Conservation (phyloP, 2,329 filamentous ascomycete species). For the Curvularia lunata region DNA sequence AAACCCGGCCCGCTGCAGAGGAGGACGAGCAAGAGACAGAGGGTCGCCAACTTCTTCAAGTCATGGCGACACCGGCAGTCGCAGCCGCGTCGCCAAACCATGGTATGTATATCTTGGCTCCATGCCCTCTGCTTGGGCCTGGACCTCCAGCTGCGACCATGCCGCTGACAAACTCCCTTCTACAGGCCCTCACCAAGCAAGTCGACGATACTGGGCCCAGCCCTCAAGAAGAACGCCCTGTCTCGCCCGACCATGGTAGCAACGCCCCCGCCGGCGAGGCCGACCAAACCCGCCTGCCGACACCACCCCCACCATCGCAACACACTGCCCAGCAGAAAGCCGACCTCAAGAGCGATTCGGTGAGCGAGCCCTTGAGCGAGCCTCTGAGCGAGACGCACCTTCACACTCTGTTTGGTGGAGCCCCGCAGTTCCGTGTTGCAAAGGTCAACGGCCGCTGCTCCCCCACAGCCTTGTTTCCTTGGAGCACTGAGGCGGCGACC, state of each 20-base stretch:
- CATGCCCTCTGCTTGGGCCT: constrained; percentile 3
- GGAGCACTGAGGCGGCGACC: constrained; percentile 65
- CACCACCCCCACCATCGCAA: constrained; percentile 22
- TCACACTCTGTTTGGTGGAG: constrained; percentile 76
- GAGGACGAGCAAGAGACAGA: constrained; percentile 41
- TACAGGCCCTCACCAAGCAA: constrained; percentile 24
- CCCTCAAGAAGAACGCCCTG: constrained; percentile 18
- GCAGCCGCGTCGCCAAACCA: constrained; percentile 23
- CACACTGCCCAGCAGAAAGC: constrained; percentile 15
- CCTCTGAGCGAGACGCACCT: constrained; percentile 59
- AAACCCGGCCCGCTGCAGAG: constrained; percentile 29
- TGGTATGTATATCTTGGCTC: constrained; percentile 24
- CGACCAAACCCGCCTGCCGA: constrained; percentile 18
- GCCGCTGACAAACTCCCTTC: constrained; percentile 26
- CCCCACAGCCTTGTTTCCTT: constrained; percentile 71
- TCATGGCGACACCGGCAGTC: constrained; percentile 34
- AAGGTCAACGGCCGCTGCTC: constrained; percentile 66
- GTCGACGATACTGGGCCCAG: constrained; percentile 14
- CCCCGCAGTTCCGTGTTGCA: constrained; percentile 72
- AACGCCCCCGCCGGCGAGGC: constrained; percentile 16
- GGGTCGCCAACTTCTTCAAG: constrained; percentile 41
- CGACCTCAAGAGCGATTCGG: background rate
- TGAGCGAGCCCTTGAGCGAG: constrained; percentile 2
- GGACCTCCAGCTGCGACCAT: background rate
- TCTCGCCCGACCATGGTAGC: constrained; percentile 20